These are phyloP conservation scores for Globisporangium acanthophoron DNA, from an alignment of 352 stramenopile species.

Conservation along the genomic window DNA sequence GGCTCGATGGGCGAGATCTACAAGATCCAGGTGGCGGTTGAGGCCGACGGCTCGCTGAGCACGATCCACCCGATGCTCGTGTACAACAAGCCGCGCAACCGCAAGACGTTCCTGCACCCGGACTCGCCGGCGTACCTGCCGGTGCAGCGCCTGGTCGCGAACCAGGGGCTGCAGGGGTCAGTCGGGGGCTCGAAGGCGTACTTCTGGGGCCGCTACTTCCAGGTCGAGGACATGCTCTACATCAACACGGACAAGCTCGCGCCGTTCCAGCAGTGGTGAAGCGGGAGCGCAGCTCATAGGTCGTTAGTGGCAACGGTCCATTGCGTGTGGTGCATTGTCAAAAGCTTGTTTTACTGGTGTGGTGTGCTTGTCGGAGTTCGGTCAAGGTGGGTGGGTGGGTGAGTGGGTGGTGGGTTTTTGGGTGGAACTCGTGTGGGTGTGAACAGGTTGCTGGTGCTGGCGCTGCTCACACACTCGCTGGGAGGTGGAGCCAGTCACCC, in stretches of 20 bases:
- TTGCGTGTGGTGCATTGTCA: too few relatives aligned
- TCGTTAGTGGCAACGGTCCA: too few relatives aligned
- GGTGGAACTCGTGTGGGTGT: too few relatives aligned
- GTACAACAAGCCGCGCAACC: slow-evolving; percentile 83
- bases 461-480: background rate
- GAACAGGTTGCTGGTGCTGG: too few relatives aligned
- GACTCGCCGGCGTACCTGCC: slow-evolving; percentile 73
- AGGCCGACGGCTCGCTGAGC: slow-evolving; percentile 49
- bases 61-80: slow-evolving; percentile 82
- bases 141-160: slow-evolving; percentile 55
- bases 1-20: slow-evolving; percentile 84
- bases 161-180: slow-evolving; percentile 45
- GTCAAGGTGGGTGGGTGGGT: too few relatives aligned
- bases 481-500: too few relatives aligned
- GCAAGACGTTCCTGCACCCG: slow-evolving; percentile 85
- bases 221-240: slow-evolving; percentile 82
- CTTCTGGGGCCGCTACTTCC: slow-evolving; percentile 84
- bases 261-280: slow-evolving; percentile 74
- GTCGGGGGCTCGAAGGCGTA: slow-evolving; percentile 80
- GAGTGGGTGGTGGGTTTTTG: too few relatives aligned
- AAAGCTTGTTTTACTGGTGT: too few relatives aligned
- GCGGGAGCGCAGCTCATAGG: background rate
- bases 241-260: slow-evolving; percentile 83
- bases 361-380: too few relatives aligned
- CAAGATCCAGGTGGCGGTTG: slow-evolving; percentile 86